Conservation (phyloP, 306 rosid genomes). For the Oemleria cerasiformis region DNA sequence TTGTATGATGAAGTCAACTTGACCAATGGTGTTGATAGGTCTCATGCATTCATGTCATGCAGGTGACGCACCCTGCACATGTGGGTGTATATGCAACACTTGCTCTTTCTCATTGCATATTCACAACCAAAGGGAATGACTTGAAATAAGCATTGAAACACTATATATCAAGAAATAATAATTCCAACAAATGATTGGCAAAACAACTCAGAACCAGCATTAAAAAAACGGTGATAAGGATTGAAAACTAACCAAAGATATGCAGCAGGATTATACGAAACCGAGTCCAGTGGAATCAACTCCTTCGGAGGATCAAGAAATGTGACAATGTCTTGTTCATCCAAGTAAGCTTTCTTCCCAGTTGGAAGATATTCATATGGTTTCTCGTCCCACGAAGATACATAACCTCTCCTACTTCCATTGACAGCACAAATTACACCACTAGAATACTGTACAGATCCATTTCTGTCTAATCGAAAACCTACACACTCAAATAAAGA, state of each 20-base stretch:
- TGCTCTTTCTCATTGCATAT: not conserved
- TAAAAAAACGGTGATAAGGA: not conserved
- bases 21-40: not conserved
- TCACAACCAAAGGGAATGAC: not conserved
- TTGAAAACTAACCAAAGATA: constrained; percentile 60
- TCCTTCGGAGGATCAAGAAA: constrained; percentile 81
- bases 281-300: constrained; percentile 60
- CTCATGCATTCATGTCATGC: not conserved
- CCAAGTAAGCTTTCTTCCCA: constrained; percentile 58
- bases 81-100: not conserved
- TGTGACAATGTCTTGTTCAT: constrained; percentile 69
- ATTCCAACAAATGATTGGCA: not conserved
- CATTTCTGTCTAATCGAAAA: constrained; percentile 21
- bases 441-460: constrained; percentile 16
- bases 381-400: constrained; percentile 65
- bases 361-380: constrained; percentile 59
- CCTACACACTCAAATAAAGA: constrained; percentile 28
- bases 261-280: constrained; percentile 79
- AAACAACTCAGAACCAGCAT: not conserved
- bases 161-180: not conserved
- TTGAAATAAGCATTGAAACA: not conserved
- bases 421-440: constrained; percentile 24
- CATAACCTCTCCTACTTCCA: constrained; percentile 32
- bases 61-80: not conserved
- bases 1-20: not conserved